phyloP scores from a whole-genome alignment of 2,329 filamentous ascomycete species.

The Nothomitra cinnamomea region DNA sequence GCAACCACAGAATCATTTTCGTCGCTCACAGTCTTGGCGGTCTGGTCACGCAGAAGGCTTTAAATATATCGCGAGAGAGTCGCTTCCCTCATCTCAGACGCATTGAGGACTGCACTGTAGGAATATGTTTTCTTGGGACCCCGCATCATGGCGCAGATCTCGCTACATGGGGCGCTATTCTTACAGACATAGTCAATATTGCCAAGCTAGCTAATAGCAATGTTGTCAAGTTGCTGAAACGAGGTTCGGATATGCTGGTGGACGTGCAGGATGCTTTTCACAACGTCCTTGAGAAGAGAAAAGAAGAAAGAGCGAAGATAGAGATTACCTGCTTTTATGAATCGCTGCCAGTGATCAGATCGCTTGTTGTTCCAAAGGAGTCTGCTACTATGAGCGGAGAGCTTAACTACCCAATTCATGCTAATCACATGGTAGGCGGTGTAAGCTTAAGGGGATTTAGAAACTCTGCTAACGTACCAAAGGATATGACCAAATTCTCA shows the following conservation, averaged over 20 bases:
- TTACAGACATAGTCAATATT: not conserved
- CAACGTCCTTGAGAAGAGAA: not conserved
- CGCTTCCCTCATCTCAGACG: slow-evolving; percentile 47
- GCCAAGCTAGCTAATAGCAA: not conserved
- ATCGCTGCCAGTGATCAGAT: slow-evolving; percentile 2
- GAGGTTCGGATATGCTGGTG: slow-evolving; percentile 4
- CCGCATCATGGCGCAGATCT: slow-evolving; percentile 54
- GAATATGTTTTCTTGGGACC: slow-evolving; percentile 60
- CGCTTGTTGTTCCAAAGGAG: slow-evolving; percentile 4
- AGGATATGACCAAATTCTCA: not conserved
- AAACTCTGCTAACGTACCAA: not conserved
- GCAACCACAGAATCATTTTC: slow-evolving; percentile 43
- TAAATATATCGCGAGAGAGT: slow-evolving; percentile 39
- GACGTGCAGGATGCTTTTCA: slow-evolving; percentile 5
- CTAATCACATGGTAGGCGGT: slow-evolving; percentile 6
- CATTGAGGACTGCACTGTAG: slow-evolving; percentile 58
- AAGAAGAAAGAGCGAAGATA: slow-evolving; percentile 1
- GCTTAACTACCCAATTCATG: slow-evolving; percentile 4
- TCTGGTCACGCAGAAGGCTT: slow-evolving; percentile 51
- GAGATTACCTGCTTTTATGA: slow-evolving; percentile 7
- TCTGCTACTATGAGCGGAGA: slow-evolving; percentile 5
- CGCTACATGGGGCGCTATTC: slow-evolving; percentile 41
- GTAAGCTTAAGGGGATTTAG: not conserved
- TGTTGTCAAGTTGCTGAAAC: slow-evolving; percentile 3
- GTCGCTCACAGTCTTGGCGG: slow-evolving; percentile 59